These are phyloP conservation scores for Penicillium coffeae DNA, from an alignment of 495 filamentous ascomycete genomes.

Conservation along the genomic window DNA sequence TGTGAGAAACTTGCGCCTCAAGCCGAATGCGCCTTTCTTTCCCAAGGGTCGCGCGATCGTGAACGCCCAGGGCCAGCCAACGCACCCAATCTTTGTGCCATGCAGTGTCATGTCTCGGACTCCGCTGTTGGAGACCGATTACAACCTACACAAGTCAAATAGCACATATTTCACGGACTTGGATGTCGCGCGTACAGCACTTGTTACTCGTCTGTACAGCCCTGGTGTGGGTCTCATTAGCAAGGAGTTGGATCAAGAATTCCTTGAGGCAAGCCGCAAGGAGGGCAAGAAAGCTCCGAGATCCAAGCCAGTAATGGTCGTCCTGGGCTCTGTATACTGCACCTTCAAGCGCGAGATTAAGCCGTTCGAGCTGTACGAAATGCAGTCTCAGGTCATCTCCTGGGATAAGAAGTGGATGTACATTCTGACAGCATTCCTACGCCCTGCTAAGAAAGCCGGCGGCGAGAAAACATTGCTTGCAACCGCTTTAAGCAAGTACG, in stretches of 20 bases:
- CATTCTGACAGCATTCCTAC: slow-evolving; percentile 67
- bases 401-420: slow-evolving; percentile 89
- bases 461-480: slow-evolving; percentile 62
- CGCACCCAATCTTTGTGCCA: slow-evolving; percentile 54
- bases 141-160: slow-evolving; percentile 71
- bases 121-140: slow-evolving; percentile 57
- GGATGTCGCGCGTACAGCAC: slow-evolving; percentile 62
- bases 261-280: slow-evolving; percentile 28
- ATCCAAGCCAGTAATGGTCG: slow-evolving; percentile 47
- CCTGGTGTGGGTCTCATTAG: slow-evolving; percentile 52
- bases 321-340: slow-evolving; percentile 62
- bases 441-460: slow-evolving; percentile 38
- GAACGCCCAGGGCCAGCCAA: slow-evolving; percentile 30
- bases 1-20: slow-evolving; percentile 48
- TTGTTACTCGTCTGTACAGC: slow-evolving; percentile 56
- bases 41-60: slow-evolving; percentile 29
- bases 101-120: slow-evolving; percentile 51
- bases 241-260: slow-evolving; percentile 42
- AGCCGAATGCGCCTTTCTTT: slow-evolving; percentile 32
- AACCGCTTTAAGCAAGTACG: slow-evolving; percentile 77
- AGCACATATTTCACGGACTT: slow-evolving; percentile 73
- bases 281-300: slow-evolving; percentile 41
- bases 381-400: slow-evolving; percentile 61
- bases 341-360: slow-evolving; percentile 66
- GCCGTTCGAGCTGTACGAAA: slow-evolving; percentile 61